A percentile compares a stretch with the other conserved stretches of the same genome.
Evolutionary conservation across 371 early-diverging fungal genomes (phyloP).

Genomic region (Mucor plumbeus): DNA sequence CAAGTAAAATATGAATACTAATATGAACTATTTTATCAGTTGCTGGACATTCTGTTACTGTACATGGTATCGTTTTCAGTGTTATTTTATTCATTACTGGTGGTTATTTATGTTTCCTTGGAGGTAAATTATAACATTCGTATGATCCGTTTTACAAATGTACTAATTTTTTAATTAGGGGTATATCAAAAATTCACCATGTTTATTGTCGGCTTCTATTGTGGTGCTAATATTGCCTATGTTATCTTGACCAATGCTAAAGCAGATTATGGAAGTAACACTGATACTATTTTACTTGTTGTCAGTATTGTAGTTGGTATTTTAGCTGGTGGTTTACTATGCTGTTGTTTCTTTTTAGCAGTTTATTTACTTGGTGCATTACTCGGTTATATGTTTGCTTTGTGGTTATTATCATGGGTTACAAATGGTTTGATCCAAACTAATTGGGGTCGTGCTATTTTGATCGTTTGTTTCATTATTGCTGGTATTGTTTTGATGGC

Average conservation of each 20-base stretch:
- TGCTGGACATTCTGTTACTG: slow-evolving; percentile 45
- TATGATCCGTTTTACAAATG: not conserved
- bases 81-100: slow-evolving; percentile 59
- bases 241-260: slow-evolving; percentile 59
- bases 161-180: slow-evolving; percentile 34
- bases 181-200: slow-evolving; percentile 63
- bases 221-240: slow-evolving; percentile 58
- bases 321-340: slow-evolving; percentile 54
- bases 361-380: slow-evolving; percentile 63
- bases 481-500: slow-evolving; percentile 56
- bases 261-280: slow-evolving; percentile 47
- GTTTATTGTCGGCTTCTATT: slow-evolving; percentile 65
- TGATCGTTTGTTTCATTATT: slow-evolving; percentile 54
- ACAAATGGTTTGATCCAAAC: slow-evolving; percentile 53
- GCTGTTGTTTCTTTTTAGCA: slow-evolving; percentile 66
- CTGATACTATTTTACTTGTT: slow-evolving; percentile 57
- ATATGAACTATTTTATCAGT: slow-evolving; percentile 23
- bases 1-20: not conserved
- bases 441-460: slow-evolving; percentile 60
- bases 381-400: slow-evolving; percentile 60
- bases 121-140: slow-evolving; percentile 34
- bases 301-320: slow-evolving; percentile 60
- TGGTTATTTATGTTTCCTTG: slow-evolving; percentile 48
- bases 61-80: slow-evolving; percentile 57
- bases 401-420: slow-evolving; percentile 63